Conservation (phyloP, 805 yeast genomes). For the Wickerhamomyces bovis region DNA sequence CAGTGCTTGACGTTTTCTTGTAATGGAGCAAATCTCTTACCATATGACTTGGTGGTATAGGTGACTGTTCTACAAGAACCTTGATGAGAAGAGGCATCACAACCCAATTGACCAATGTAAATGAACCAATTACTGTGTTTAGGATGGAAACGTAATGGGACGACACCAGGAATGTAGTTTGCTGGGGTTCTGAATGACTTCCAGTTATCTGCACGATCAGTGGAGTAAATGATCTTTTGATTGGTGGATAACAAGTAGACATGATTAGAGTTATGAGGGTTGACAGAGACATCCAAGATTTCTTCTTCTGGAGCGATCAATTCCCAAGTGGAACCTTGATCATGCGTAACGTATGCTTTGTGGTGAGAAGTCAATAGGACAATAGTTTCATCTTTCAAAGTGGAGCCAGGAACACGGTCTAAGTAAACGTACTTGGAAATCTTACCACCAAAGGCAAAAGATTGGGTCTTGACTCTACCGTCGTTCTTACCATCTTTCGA, state of each 20-base stretch:
- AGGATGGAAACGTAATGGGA: slow-evolving; percentile 57
- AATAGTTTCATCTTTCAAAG: slow-evolving; percentile 55
- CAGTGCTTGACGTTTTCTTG: slow-evolving; percentile 52
- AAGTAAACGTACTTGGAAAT: slow-evolving; percentile 55
- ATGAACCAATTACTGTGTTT: slow-evolving; percentile 52
- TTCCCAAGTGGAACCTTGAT: slow-evolving; percentile 33
- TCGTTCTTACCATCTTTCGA: slow-evolving; percentile 30
- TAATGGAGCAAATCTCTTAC: slow-evolving; percentile 52
- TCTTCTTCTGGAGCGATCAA: slow-evolving; percentile 29
- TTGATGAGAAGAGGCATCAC: slow-evolving; percentile 28
- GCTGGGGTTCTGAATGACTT: slow-evolving; percentile 38
- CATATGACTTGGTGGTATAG: slow-evolving; percentile 61
- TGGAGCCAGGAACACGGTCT: slow-evolving; percentile 33
- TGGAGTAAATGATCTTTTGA: slow-evolving; percentile 45
- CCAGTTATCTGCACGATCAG: slow-evolving; percentile 55
- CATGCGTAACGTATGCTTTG: slow-evolving; percentile 57
- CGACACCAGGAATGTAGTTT: slow-evolving; percentile 49
- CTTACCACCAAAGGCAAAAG: slow-evolving; percentile 44
- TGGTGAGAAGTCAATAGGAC: slow-evolving; percentile 50
- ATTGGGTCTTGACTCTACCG: slow-evolving; percentile 29
- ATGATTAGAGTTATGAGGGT: slow-evolving; percentile 52
- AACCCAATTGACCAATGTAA: slow-evolving; percentile 58
- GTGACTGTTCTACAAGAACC: slow-evolving; percentile 51
- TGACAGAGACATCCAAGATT: slow-evolving; percentile 51
- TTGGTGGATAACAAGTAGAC: slow-evolving; percentile 23